Evolutionary conservation across 2,329 filamentous ascomycete species (phyloP), one percentile per base, ranked within the genome.

Genomic region (Neocatenulostroma microsporum): DNA sequence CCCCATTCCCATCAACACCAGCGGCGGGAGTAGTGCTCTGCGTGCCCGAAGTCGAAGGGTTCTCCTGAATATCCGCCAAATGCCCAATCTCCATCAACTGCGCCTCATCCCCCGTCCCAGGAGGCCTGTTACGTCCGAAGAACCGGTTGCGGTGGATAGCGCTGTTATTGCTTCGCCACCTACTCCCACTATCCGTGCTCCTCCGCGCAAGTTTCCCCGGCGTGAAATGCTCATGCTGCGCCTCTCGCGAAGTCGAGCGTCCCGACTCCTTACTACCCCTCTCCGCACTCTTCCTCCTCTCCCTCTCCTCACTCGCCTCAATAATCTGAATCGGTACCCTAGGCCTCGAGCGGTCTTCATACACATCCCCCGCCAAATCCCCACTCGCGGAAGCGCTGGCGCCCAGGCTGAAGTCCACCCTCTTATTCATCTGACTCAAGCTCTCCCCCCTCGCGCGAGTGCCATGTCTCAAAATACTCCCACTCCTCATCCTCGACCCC

Each of bases 331-430:
- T 53, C 39, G 66, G 57, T 11, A 73, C 47, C 19, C 66, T 61
- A 39, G 62, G 46, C 34, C 58, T 55, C 17, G 62, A 55, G 11
- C 65, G 67, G 49, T 78, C 74, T 39, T 78, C 74, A 51, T 77
- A 80, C 1, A 83, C 73, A 49, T 84, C 80, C 30, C 74, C 76
- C 41, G 74, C 70, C 29, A 77, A 62, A 45, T 81, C 77, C 21
- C 66, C 67, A 1, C 72, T 67, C 3, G 69, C 69, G 26, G 80
- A 65, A 29, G 73, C 69, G 21, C 65, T 69, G 10, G 46, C 47
- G 20, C 80, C 80, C 2, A 83, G 66, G 2, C 78, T 82, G 58
- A 84, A 84, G 54, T 84, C 80, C 20, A 83, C 78, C 19, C 78
- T 74, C 37, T 74, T 76, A 23, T 67, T 66, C 65, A 77, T 75